Evolutionary conservation across 371 early-diverging fungal species (phyloP).

Genomic region (Mortierella sp.): DNA sequence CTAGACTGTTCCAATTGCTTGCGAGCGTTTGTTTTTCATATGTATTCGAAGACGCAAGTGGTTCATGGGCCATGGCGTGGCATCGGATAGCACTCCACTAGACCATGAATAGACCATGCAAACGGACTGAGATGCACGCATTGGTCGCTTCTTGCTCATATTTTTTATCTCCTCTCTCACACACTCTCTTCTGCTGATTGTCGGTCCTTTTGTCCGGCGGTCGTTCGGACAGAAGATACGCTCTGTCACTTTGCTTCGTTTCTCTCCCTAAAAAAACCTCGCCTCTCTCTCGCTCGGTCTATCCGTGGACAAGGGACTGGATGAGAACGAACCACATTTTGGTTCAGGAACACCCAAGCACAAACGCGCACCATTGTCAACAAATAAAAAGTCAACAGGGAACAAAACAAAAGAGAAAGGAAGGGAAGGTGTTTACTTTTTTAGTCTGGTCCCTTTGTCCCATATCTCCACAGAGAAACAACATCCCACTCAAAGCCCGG

Average conservation of each 20-base stretch:
- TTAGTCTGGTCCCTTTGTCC: no score
- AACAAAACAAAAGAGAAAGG: no score
- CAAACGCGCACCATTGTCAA: no score
- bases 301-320: not conserved
- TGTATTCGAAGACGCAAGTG: no score
- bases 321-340: conserved; percentile 8
- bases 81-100: not conserved
- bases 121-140: not conserved
- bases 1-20: no score
- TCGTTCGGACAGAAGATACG: not conserved
- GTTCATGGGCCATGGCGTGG: not conserved
- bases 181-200: not conserved
- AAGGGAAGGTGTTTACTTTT: no score
- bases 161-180: not conserved
- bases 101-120: not conserved
- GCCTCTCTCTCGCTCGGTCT: not conserved
- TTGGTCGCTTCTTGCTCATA: not conserved
- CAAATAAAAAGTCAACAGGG: no score
- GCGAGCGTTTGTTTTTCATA: conserved; percentile 7
- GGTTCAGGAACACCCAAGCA: not conserved
- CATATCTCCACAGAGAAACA: no score
- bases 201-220: not conserved
- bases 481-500: no score
- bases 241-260: not conserved
- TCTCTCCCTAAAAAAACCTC: not conserved